phyloP scores from a whole-genome alignment of 495 filamentous ascomycete genomes.

The Neurospora intermedia region DNA sequence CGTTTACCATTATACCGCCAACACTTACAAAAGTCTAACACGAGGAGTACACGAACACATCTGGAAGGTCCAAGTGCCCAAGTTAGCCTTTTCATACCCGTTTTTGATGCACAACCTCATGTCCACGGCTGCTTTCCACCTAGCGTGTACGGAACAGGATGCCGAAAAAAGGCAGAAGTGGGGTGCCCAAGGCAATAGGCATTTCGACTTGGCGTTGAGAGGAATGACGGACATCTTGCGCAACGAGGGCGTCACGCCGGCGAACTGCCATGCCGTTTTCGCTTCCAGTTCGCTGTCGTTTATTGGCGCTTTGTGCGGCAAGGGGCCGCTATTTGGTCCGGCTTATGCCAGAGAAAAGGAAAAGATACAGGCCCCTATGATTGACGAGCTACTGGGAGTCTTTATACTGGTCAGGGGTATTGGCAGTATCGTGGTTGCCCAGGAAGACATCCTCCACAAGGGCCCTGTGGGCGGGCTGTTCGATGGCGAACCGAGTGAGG shows the following conservation, averaged over 20 bases:
- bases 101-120: conserved; percentile 23
- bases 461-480: conserved; percentile 15
- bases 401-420: conserved; percentile 17
- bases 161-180: conserved; percentile 5
- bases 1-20: conserved; percentile 17
- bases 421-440: conserved; percentile 11
- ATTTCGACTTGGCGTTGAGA: conserved; percentile 16
- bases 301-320: conserved; percentile 11
- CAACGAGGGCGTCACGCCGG: conserved; percentile 10
- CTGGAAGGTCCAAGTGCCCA: conserved; percentile 16
- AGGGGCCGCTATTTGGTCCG: neutral
- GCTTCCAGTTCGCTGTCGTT: conserved; percentile 15
- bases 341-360: neutral
- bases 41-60: neutral
- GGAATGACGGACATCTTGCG: conserved; percentile 11
- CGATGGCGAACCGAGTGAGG: neutral
- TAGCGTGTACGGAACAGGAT: conserved; percentile 11
- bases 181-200: conserved; percentile 11
- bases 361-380: neutral
- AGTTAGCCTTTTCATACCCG: conserved; percentile 11
- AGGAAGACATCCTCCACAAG: conserved; percentile 1
- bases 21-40: conserved; percentile 9
- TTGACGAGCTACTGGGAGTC: conserved; percentile 17
- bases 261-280: conserved; percentile 22
- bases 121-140: conserved; percentile 17